A percentile compares a stretch with the other conserved stretches of the same genome.
These are phyloP conservation scores for Lichtheimia corymbifera DNA, from an alignment of 371 early-diverging fungal species.

Conservation along the genomic window DNA sequence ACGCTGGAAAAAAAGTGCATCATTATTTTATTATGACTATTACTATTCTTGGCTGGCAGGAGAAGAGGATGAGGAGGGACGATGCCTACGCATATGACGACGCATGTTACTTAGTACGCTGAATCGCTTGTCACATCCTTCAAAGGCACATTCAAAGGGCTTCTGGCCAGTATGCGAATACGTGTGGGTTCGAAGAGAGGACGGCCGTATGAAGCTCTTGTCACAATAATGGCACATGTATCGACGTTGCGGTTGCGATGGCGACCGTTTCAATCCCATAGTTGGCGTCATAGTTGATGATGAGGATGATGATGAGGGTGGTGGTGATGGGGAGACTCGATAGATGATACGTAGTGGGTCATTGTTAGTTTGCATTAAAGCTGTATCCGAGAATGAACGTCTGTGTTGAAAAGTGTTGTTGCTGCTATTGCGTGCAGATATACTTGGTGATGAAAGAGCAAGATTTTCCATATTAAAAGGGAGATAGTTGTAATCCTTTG, in stretches of 20 bases:
- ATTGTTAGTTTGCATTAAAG: not conserved
- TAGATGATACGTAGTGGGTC: not conserved
- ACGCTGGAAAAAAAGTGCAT: not conserved
- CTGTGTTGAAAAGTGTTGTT: not conserved
- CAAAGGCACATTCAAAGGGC: conserved; percentile 60
- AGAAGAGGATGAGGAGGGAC: not conserved
- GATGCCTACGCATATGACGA: conserved; percentile 57
- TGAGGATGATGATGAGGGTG: not conserved
- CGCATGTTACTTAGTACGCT: conserved; percentile 74
- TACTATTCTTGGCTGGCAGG: not conserved
- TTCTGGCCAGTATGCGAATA: conserved; percentile 74
- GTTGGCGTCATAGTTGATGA: not conserved
- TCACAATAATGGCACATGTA: conserved; percentile 21
- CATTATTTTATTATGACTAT: not conserved
- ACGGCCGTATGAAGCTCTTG: conserved; percentile 23
- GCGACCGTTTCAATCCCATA: not conserved
- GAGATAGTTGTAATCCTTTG: not conserved
- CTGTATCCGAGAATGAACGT: not conserved
- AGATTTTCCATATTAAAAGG: not conserved
- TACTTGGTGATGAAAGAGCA: not conserved
- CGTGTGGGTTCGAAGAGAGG: conserved; percentile 61
- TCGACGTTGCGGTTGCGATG: not conserved
- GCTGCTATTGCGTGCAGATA: not conserved
- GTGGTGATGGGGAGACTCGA: not conserved
- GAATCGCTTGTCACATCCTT: conserved; percentile 66